Conservation (phyloP, 768 basidiomycete genomes). For the Leucocoprinus leucothites region DNA sequence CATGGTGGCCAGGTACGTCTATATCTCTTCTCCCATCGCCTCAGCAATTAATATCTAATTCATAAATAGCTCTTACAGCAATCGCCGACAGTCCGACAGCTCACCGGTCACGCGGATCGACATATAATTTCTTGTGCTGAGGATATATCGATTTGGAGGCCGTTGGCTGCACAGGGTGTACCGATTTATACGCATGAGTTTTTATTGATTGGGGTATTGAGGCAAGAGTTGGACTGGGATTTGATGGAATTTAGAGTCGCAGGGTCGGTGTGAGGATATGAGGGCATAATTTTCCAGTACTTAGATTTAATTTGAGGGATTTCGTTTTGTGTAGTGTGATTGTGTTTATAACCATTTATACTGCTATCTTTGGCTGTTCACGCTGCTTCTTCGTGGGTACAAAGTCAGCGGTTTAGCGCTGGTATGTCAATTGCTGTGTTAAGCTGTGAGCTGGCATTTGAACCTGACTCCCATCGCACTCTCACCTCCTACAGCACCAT, state of each 20-base stretch:
- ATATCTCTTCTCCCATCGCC: background rate
- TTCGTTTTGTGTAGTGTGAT: no score
- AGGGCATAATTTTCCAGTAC: no score
- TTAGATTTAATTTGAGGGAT: no score
- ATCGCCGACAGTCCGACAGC: constrained; percentile 51
- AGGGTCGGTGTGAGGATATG: background rate
- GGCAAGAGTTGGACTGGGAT: constrained; percentile 68
- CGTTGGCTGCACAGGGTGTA: constrained; percentile 44
- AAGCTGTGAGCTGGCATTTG: no score
- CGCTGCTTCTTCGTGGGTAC: no score
- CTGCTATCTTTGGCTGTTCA: no score
- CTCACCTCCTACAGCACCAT: no score
- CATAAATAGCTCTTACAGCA: constrained; percentile 42
- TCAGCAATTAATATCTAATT: no score
- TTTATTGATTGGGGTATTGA: constrained; percentile 58
- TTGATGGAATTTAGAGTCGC: constrained; percentile 33
- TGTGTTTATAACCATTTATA: no score
- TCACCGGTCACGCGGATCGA: constrained; percentile 48
- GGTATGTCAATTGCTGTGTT: no score
- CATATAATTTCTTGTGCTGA: constrained; percentile 65
- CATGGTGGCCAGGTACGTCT: constrained; percentile 66
- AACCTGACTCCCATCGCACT: no score
- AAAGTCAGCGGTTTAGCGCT: no score
- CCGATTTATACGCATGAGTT: constrained; percentile 71
- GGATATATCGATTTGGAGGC: constrained; percentile 65